These are phyloP conservation scores for Globisporangium emineosum DNA, from an alignment of 352 stramenopile species.

Conservation along the genomic window DNA sequence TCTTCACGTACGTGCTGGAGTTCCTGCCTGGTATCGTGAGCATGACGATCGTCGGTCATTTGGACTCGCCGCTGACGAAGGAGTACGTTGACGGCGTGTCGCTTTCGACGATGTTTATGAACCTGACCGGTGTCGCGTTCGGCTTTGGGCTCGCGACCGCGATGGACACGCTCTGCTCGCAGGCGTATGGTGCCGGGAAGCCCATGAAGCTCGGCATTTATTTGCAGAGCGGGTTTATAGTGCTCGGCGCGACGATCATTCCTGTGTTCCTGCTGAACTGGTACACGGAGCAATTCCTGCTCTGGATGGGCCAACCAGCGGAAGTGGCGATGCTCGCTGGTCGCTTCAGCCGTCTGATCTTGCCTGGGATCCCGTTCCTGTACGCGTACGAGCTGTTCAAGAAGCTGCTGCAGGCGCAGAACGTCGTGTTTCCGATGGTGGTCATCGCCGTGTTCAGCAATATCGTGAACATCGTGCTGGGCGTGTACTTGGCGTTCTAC, in stretches of 20 bases:
- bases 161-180: constrained; percentile 87
- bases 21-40: constrained; percentile 65
- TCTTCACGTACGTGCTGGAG: constrained; percentile 73
- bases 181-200: constrained; percentile 76
- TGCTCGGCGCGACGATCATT: constrained; percentile 53
- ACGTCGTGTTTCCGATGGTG: constrained; percentile 84
- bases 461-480: constrained; percentile 69
- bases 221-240: constrained; percentile 72
- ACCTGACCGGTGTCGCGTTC: constrained; percentile 75
- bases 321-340: constrained; percentile 66
- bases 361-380: constrained; percentile 77
- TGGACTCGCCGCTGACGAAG: constrained; percentile 68
- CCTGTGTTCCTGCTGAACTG: constrained; percentile 73
- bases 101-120: constrained; percentile 77
- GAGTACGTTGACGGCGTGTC: constrained; percentile 68
- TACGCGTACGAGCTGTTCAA: constrained; percentile 86
- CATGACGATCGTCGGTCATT: constrained; percentile 62
- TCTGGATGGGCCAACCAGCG: constrained; percentile 56
- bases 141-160: constrained; percentile 80
- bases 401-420: constrained; percentile 85
- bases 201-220: constrained; percentile 80
- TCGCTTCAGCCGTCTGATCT: constrained; percentile 58
- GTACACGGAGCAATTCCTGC: constrained; percentile 61
- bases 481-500: constrained; percentile 79
- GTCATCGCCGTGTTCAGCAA: constrained; percentile 73